Conservation (phyloP, 2,329 filamentous ascomycete genomes). For the Aspergillus proliferans region DNA sequence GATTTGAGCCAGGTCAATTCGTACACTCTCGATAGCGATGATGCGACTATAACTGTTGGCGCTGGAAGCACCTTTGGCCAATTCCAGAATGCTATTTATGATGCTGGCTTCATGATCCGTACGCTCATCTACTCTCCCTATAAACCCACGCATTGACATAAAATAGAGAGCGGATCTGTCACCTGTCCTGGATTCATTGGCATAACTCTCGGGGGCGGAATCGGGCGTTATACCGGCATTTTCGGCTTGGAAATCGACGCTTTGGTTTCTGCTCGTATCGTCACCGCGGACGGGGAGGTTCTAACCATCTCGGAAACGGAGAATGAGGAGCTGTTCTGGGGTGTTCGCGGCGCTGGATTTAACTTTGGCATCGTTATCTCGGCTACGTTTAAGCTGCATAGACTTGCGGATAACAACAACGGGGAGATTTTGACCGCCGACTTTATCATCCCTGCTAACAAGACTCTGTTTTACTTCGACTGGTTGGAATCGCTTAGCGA, state of each 20-base stretch:
- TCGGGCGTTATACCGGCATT: neutral
- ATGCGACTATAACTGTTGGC: neutral
- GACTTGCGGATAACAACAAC: neutral
- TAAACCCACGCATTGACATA: neutral
- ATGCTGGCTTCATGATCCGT: neutral
- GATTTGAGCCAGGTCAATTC: neutral
- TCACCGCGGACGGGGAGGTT: neutral
- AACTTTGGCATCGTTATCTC: neutral
- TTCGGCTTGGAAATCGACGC: neutral
- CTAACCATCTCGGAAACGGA: neutral
- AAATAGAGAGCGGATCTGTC: neutral
- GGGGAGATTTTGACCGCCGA: neutral
- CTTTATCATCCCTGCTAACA: neutral
- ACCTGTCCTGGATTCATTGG: neutral
- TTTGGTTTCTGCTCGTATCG: neutral
- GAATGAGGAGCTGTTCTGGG: neutral
- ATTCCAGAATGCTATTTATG: neutral
- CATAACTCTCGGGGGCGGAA: neutral
- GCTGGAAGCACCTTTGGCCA: neutral
- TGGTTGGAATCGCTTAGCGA: neutral
- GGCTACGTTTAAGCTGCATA: neutral
- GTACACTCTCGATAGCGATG: neutral
- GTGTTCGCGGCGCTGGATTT: neutral
- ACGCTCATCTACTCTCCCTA: neutral
- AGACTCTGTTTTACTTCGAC: neutral